Evolutionary conservation across 345 rosid species (phyloP), one percentile per base, ranked within the genome.

Genomic region (Cardamine occulta): DNA sequence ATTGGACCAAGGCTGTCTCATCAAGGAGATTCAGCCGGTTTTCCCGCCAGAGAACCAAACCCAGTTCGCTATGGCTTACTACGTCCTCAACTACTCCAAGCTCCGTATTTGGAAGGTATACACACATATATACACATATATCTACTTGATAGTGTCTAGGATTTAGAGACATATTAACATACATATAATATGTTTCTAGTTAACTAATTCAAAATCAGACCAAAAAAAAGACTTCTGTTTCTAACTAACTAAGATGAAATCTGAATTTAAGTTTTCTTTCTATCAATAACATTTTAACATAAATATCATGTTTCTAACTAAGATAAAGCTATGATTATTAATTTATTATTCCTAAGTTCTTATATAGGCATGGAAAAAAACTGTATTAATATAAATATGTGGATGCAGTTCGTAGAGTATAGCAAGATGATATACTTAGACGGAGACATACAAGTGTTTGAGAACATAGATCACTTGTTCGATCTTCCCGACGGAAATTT

Each of bases 391-490:
- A 35, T 26, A 23, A 32, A n/a, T 47, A 54, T 77, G 24, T 77
- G 60, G 54, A 45, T 77, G 69, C 84, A 88, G 92, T 88, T 89
- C 19, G 85, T 84, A 66, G 90, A 88, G 79, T 85, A 84, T 48
- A 83, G 80, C 62, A 88, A 82, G 93, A 82, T 87, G 90, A 66
- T 87, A 67, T 88, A 89, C 74, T 67, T 88, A 61, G 95, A 89
- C 45, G 95, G 92, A 15, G 95, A 89, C 73, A 89, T 89, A 44
- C 91, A 88, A 77, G 96, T 90, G 8, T 90, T 85, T 54, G 91
- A 83, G 9, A 88, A 85, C 82, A 83, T 88, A 9, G 93, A 90
- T 75, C 93, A 88, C 61, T 82, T 90, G 63, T 90, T 90, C 28
- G 90, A 88, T 71, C 35, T 82, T 66, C 80, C 82, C 2, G 89